phyloP scores from a whole-genome alignment of 495 filamentous ascomycete genomes.

The Penicillium ochrochloron region DNA sequence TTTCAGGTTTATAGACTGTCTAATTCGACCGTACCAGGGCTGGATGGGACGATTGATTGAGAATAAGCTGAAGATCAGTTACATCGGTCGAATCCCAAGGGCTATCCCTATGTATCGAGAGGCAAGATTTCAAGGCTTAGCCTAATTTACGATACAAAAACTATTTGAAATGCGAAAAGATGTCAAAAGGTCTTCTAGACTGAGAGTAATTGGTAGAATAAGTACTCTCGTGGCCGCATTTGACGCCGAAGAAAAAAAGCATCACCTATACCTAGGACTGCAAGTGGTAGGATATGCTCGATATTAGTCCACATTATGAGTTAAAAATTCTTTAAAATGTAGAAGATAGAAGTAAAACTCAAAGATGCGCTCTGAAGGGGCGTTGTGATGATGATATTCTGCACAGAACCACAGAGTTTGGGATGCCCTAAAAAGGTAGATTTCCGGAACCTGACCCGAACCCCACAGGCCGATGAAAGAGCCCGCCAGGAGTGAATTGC shows the following conservation, averaged over 20 bases:
- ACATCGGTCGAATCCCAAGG: not conserved
- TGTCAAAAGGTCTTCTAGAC: too few relatives aligned
- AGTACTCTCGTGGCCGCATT: not conserved
- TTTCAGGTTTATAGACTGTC: too few relatives aligned
- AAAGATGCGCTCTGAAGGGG: too few relatives aligned
- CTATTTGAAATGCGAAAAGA: too few relatives aligned
- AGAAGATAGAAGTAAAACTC: not conserved
- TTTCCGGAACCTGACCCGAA: not conserved
- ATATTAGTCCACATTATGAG: not conserved
- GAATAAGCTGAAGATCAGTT: not conserved
- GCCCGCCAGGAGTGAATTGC: not conserved
- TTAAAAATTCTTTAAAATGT: not conserved
- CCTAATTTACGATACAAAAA: too few relatives aligned
- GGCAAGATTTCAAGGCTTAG: too few relatives aligned
- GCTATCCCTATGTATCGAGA: not conserved
- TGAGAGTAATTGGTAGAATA: too few relatives aligned
- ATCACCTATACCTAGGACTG: not conserved
- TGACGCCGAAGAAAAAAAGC: not conserved
- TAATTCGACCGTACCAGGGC: too few relatives aligned
- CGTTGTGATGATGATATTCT: not conserved
- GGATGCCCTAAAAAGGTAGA: not conserved
- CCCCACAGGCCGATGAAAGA: not conserved
- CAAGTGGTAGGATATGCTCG: not conserved
- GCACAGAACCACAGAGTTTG: not conserved
- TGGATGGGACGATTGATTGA: not conserved